phyloP scores from a whole-genome alignment of 1,139 yeast genomes.

The Yamadazyma jaroonii region DNA sequence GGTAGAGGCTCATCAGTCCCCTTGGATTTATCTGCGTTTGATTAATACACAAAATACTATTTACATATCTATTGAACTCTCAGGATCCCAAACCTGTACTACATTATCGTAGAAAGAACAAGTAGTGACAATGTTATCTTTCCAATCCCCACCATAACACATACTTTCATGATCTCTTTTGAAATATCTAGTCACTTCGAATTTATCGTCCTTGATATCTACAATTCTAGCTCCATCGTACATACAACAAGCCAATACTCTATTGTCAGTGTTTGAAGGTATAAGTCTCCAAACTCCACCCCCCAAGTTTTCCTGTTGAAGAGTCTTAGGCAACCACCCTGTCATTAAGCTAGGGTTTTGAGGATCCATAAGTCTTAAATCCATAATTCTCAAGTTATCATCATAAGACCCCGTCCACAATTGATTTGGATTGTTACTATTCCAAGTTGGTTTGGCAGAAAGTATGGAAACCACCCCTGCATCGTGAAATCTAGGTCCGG shows the following conservation, averaged over 20 bases:
- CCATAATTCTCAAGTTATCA: constrained; percentile 68
- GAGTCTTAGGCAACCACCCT: constrained; percentile 48
- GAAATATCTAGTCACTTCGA: constrained; percentile 47
- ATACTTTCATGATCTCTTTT: constrained; percentile 82
- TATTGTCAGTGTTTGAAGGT: constrained; percentile 50
- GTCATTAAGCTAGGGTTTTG: constrained; percentile 35
- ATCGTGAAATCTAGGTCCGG: constrained; percentile 59
- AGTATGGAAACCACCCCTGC: constrained; percentile 89
- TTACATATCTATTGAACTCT: not conserved
- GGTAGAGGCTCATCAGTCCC: constrained; percentile 97
- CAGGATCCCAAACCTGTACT: constrained; percentile 67
- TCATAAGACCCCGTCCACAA: constrained; percentile 94
- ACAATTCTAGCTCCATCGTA: constrained; percentile 87
- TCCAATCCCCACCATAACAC: constrained; percentile 96
- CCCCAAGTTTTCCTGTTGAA: constrained; percentile 53
- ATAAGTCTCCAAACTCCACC: constrained; percentile 96
- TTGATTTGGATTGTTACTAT: constrained; percentile 42
- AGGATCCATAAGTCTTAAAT: constrained; percentile 56
- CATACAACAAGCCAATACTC: constrained; percentile 84
- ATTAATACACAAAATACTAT: constrained; percentile 6
- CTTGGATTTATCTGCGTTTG: constrained; percentile 51
- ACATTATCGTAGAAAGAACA: constrained; percentile 90
- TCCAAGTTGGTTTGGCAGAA: constrained; percentile 42
- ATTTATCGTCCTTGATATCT: constrained; percentile 28
- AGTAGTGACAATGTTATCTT: constrained; percentile 57